Conservation (phyloP, 306 rosid genomes). For the Rosa lucieae region DNA sequence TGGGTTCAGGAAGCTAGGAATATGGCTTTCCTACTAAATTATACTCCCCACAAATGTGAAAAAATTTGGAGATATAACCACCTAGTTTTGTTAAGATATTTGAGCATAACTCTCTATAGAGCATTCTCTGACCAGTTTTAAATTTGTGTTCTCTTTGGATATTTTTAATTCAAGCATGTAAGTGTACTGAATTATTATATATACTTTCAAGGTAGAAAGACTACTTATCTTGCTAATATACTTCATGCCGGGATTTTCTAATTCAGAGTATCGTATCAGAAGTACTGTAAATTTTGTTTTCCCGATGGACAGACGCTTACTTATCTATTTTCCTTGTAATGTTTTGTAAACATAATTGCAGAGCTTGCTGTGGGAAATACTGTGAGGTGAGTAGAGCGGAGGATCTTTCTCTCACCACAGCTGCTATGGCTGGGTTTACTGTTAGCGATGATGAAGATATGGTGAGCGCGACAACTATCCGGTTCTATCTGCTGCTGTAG, state of each 20-base stretch:
- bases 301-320: constrained; percentile 8
- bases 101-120: background rate
- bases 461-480: constrained; percentile 55
- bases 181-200: background rate
- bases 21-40: too few relatives aligned
- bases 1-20: background rate
- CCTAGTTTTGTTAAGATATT: background rate
- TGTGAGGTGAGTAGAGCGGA: constrained; percentile 91
- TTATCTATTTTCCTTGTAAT: constrained; percentile 18
- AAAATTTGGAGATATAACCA: background rate
- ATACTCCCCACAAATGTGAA: background rate
- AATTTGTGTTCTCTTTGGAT: background rate
- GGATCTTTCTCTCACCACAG: constrained; percentile 78
- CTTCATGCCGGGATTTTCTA: background rate
- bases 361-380: constrained; percentile 96
- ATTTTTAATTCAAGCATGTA: background rate
- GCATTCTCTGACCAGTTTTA: background rate
- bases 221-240: background rate
- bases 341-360: constrained; percentile 39
- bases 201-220: background rate
- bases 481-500: constrained; percentile 75
- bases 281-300: background rate
- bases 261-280: background rate
- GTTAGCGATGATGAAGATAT: constrained; percentile 84
- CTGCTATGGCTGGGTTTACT: constrained; percentile 68